Base-by-base conservation (phyloP, 208 protist genomes). In the Trypanosoma avium region DNA sequence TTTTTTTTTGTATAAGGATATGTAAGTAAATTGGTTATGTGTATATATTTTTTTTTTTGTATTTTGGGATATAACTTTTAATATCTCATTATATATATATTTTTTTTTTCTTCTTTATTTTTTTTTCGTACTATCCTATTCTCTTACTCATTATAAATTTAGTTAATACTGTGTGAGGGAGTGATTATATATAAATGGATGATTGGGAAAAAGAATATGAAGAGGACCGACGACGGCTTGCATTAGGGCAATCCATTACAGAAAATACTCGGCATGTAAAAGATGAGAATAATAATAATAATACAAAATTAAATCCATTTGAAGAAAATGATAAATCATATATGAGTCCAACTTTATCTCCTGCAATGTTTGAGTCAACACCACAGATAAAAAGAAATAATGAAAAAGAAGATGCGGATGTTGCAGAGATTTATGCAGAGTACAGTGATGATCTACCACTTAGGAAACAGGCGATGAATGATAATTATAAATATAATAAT, bases 121-220 rank as follows among this genome's bases (percentile, higher is more conserved):
- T 9, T 15, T 26, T 12, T 12, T 5, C 4, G 0, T 54, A 4
- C 21, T 54, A 35, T 35, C 12, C 5, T 3, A 17, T 26, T 36
- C 46, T 40, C 32, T 9, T 29, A 19, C 9, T 4, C 22, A 3
- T 7, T 38, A 24, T 15, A 62, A 15, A 58, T 22, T 9, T 1
- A 43, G 40, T 40, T 42, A 29, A 13, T 22, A 46, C 19, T 3
- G 12, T 15, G 10, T 13, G 17, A n/a, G 7, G 4, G 10, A 24
- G 49, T 12, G 24, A 38, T n/a, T 24, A 22, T 12, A 40, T n/a
- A 10, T 24, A 26, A 52, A 70, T 70, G 65, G 66, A 71, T 27
- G 66, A 71, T 33, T 71, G 66, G 66, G 66, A 71, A 56, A 49
- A 27, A 17, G 66, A 6, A 45, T 71, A 71, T 35, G 66, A 71